Conservation (phyloP, 345 rosid species). For the Hypericum perforatum region DNA sequence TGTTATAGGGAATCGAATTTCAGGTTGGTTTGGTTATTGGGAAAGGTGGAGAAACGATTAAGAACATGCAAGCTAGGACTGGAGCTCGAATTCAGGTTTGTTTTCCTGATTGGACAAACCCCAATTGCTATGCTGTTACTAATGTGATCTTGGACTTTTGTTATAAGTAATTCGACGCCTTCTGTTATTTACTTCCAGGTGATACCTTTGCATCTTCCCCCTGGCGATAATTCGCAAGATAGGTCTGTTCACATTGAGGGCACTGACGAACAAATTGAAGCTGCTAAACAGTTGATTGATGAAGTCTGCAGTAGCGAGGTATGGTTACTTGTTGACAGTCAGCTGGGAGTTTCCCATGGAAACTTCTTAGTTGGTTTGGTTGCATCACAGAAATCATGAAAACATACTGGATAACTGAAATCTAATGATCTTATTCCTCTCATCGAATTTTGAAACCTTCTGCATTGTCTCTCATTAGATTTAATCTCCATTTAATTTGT, state of each 20-base stretch:
- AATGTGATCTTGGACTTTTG: neutral
- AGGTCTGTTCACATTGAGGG: conserved; percentile 90
- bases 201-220: conserved; percentile 92
- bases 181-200: conserved; percentile 39
- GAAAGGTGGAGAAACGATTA: conserved; percentile 97
- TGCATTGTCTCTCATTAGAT: too few species aligned
- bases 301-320: conserved; percentile 93
- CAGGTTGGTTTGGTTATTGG: conserved; percentile 99
- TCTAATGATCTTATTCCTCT: too few species aligned
- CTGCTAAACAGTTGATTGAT: conserved; percentile 77
- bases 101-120: neutral
- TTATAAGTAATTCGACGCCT: neutral
- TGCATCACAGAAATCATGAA: neutral
- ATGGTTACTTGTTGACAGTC: conserved; percentile 33
- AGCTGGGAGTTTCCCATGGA: neutral
- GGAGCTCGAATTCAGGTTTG: conserved; percentile 98
- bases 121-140: neutral
- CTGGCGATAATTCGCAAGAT: conserved; percentile 75
- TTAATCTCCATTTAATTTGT: too few species aligned
- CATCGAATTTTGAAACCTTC: too few species aligned
- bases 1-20: conserved; percentile 19
- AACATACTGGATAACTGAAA: too few species aligned
- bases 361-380: conserved; percentile 1
- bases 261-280: conserved; percentile 75
- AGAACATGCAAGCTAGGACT: conserved; percentile 85